phyloP scores from a whole-genome alignment of 371 early-diverging fungal genomes.

The Neoconidiobolus thromboides region DNA sequence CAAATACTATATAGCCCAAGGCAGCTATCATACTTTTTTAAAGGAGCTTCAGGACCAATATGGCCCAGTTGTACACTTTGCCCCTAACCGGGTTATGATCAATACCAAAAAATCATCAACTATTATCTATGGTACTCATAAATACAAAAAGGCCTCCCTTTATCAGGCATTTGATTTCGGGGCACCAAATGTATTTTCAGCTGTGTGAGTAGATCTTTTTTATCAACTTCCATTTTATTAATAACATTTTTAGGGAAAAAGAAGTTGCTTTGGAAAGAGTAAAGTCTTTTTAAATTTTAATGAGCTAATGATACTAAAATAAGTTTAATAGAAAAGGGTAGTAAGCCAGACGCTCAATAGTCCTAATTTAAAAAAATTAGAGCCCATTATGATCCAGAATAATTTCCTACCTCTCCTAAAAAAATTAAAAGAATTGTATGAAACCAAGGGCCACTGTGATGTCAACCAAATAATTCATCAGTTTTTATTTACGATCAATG shows the following conservation, averaged over 20 bases:
- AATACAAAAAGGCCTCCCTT: not conserved
- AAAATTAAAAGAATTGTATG: no score
- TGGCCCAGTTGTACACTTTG: slow-evolving; percentile 1
- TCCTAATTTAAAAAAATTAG: no score
- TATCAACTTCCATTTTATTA: no score
- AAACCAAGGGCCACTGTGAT: not conserved
- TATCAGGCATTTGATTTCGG: not conserved
- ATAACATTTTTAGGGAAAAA: no score
- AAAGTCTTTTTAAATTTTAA: no score
- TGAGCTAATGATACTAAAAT: not conserved
- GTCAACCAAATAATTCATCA: slow-evolving; percentile 5
- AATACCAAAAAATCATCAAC: not conserved
- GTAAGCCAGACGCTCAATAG: no score
- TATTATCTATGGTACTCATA: not conserved
- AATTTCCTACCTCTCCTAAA: no score
- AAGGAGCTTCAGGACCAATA: slow-evolving; percentile 1
- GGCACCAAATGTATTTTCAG: not conserved
- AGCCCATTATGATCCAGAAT: no score
- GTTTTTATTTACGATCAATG: slow-evolving; percentile 19
- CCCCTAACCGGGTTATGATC: not conserved
- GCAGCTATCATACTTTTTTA: not conserved
- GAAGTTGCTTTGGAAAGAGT: no score
- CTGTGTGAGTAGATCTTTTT: not conserved
- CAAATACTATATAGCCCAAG: not conserved
- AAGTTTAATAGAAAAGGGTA: not conserved